Conservation (phyloP, 148 eudicot genomes). For the Vaccinium myrtillus region DNA sequence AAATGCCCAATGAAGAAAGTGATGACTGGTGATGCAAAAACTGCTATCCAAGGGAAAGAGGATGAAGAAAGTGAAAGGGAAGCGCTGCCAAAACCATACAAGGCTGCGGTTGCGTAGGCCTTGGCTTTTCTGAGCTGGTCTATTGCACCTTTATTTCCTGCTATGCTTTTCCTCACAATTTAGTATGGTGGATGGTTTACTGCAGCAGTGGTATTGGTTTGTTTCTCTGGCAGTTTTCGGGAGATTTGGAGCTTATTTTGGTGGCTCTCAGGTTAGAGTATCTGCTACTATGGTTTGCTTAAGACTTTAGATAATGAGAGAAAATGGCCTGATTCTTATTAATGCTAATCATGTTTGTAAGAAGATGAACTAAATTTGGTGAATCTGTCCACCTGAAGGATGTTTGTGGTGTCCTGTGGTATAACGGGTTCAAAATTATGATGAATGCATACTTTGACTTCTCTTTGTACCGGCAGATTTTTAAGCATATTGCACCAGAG, state of each 20-base stretch:
- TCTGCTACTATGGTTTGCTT: constrained; percentile 35
- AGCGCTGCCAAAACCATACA: constrained; percentile 36
- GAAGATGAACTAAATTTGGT: background rate
- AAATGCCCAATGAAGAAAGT: background rate
- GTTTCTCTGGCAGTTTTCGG: constrained; percentile 35
- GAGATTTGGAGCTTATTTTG: constrained; percentile 34
- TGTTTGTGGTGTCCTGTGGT: background rate
- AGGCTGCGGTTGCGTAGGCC: constrained; percentile 37
- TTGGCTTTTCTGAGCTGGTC: constrained; percentile 39
- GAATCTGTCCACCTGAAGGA: background rate
- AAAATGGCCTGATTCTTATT: background rate
- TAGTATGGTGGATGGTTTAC: constrained; percentile 17
- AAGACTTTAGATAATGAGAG: constrained; percentile 29
- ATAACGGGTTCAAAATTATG: background rate
- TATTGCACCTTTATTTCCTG: constrained; percentile 28
- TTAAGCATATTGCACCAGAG: background rate
- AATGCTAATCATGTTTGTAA: background rate
- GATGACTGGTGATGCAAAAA: too few species aligned
- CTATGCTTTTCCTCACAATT: constrained; percentile 17
- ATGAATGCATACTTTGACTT: background rate
- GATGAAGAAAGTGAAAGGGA: constrained; percentile 5
- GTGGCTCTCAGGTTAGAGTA: constrained; percentile 28
- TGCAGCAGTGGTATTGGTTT: constrained; percentile 24
- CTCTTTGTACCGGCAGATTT: background rate
- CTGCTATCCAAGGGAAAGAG: background rate